phyloP scores from a whole-genome alignment of 192 early-diverging fungal genomes.

The Funneliformis mosseae region DNA sequence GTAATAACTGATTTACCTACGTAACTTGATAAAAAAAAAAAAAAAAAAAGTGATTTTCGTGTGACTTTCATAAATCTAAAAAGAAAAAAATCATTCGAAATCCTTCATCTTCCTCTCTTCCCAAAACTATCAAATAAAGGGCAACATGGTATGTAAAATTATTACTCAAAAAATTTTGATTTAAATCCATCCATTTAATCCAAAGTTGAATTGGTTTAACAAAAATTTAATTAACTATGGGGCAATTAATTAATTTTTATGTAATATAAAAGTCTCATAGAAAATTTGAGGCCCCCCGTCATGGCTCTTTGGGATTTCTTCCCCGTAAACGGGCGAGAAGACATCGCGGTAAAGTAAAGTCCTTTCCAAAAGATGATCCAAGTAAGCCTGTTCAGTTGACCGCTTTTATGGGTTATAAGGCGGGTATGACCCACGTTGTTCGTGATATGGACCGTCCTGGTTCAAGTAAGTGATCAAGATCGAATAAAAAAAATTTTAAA shows the following conservation, averaged over 20 bases:
- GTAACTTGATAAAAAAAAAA: no score
- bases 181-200: background rate
- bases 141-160: background rate
- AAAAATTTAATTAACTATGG: background rate
- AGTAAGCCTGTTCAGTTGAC: constrained; percentile 96
- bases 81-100: background rate
- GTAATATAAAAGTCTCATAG: constrained; percentile 71
- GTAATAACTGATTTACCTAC: no score
- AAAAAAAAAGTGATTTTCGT: no score
- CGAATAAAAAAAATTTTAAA: background rate
- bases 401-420: constrained; percentile 99
- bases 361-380: constrained; percentile 98
- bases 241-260: background rate
- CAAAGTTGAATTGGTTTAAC: background rate
- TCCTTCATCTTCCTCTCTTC: background rate
- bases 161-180: background rate
- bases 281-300: constrained; percentile 98
- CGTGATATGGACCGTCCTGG: constrained; percentile 98
- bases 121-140: background rate
- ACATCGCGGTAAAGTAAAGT: constrained; percentile 96
- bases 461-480: constrained; percentile 68
- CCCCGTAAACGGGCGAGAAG: constrained; percentile 89
- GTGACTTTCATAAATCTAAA: background rate
- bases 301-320: constrained; percentile 80
- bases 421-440: constrained; percentile 99